Base-by-base conservation (phyloP, 345 rosid species). In the Salix suchowensis region DNA sequence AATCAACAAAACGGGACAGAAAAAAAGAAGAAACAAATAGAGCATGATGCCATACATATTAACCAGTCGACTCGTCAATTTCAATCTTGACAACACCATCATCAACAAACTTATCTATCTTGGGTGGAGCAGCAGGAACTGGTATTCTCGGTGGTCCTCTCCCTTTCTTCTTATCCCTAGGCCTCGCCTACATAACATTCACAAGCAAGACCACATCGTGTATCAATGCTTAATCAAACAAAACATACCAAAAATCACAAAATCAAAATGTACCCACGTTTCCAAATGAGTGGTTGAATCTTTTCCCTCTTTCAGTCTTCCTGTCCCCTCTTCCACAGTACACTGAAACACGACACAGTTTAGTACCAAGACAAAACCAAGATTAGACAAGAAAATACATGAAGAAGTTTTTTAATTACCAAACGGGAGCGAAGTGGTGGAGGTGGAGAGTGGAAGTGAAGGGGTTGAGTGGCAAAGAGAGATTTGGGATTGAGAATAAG, bases 271-370 rank as follows among this genome's bases (percentile, higher is more conserved):
- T 6, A 84, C 88, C 88, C 74, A 95, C 98, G 80, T 95, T 95
- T 61, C 98, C 98, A 48, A 88, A 95, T 7, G 97, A 95, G 86
- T 93, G 97, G 65, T 84, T 88, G 82, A 95, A 95, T 21, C 98
- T 94, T 88, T 95, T 95, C 61, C 98, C 98, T 78, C 81, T 95
- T 15, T 82, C 91, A 14, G 98, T 93, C 83, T 90, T 93, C 84
- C 77, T 88, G 82, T 95, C 97, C 54, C 97, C 98, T 80, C 98
- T 77, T 8, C 98, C 97, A 70, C 97, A 91, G 69, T 85, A 85
- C 70, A 95, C 98, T 90, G 85, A 9, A 50, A 60, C 65, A 42
- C 16, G 46, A 18, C 46, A 16, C 65, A 46, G 18, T 14, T 39
- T 40, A 60, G 8, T n/a, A 65, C 26, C 26, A 21, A 62, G 79